Base-by-base conservation (phyloP, 2,329 filamentous ascomycete species). In the Aspergillus terreus region DNA sequence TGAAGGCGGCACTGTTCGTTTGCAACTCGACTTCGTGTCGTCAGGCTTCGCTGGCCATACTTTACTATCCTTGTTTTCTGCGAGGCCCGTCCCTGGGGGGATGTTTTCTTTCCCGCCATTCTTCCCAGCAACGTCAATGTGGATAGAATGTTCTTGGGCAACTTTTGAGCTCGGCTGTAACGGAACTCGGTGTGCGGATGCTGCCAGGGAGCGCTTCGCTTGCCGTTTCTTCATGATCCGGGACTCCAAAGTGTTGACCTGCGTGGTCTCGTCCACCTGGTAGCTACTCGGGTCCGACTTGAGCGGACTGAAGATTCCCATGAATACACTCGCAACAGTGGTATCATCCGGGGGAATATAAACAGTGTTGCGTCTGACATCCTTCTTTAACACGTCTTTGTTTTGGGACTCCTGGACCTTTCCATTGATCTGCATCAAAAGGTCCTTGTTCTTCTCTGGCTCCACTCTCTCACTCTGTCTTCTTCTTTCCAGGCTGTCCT, bases 71-170 rank as follows among this genome's bases (percentile, higher is more conserved):
- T 65, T 63, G 44, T 57, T 44, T 10, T 54, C 49, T 33, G 49
- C 35, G 12, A 59, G 19, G 11, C 61, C 27, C 30, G 56, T 47
- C 4, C 76, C 76, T 1, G 82, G 83, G 12, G 82, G 82, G 4
- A 84, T 61, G 55, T 86, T 86, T 63, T 86, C 83, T 59, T 86
- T 86, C 5, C 83, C 83, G 4, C 76, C 76, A 32, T 80, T 79
- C 45, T 75, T 74, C 21, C 81, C 82, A 52, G 71, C 60, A n/a
- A 78, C 62, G 58, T 83, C 78, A 41, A 70, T 60, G 15, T 66
- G 63, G 38, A 70, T 66, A 4, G 69, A 68, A 6, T 65, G 61
- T 44, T 73, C 73, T 56, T 80, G 78, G 6, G 67, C 53, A 47
- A 68, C 51, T 25, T 65, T 71, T 5, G 62, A 53, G 11, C 67